Conservation (phyloP, 2,329 filamentous ascomycete species). For the Diplocarpon rosae region DNA sequence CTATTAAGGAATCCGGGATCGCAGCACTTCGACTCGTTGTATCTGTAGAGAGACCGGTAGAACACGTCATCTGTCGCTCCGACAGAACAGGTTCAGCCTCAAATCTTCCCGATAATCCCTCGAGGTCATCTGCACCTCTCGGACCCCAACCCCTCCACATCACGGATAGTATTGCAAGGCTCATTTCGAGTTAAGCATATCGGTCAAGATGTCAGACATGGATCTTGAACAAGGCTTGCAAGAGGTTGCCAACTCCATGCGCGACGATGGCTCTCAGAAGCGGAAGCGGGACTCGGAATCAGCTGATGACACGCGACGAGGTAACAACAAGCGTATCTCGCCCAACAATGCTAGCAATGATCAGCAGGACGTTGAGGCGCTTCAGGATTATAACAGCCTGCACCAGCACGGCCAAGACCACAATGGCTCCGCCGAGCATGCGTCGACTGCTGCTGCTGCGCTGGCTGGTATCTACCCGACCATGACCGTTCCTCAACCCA, state of each 20-base stretch:
- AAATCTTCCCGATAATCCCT: constrained; percentile 24
- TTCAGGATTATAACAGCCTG: constrained; percentile 31
- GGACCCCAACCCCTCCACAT: constrained; percentile 11
- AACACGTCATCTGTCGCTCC: constrained; percentile 25
- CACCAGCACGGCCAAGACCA: constrained; percentile 37
- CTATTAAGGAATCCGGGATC: constrained; percentile 14
- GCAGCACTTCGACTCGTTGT: constrained; percentile 19
- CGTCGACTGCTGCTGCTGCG: constrained; percentile 48
- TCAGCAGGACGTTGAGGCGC: constrained; percentile 25
- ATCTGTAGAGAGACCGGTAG: constrained; percentile 26
- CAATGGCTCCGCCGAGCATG: constrained; percentile 40
- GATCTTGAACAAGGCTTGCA: constrained; percentile 28
- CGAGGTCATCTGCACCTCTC: constrained; percentile 26
- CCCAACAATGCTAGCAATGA: constrained; percentile 22
- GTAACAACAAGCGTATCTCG: constrained; percentile 27
- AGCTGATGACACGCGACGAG: constrained; percentile 27
- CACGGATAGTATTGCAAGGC: constrained; percentile 24
- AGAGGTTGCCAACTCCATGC: constrained; percentile 29
- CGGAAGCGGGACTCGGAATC: constrained; percentile 28
- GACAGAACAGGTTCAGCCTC: constrained; percentile 22
- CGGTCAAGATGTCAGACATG: constrained; percentile 25
- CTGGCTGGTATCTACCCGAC: constrained; percentile 33
- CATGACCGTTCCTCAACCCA: constrained; percentile 45
- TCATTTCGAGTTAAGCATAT: constrained; percentile 12
- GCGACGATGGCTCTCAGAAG: constrained; percentile 26